Evolutionary conservation across 2,329 filamentous ascomycete genomes (phyloP).

Genomic region (Fusarium drepaniforme): DNA sequence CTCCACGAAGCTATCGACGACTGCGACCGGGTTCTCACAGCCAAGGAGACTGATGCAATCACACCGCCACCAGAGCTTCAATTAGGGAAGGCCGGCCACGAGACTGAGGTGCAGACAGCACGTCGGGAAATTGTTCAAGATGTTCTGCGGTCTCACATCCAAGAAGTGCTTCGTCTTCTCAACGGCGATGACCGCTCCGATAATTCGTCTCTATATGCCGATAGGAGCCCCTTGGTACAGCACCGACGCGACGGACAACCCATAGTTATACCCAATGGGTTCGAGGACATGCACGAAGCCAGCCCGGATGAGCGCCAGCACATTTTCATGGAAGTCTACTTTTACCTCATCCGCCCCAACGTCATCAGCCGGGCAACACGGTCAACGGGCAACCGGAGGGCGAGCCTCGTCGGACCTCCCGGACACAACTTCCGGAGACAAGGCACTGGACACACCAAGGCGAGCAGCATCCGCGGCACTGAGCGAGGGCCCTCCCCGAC

Average conservation of each 20-base stretch:
- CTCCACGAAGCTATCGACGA: constrained; percentile 57
- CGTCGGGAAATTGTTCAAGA: constrained; percentile 56
- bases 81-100: not conserved
- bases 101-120: constrained; percentile 37
- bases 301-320: constrained; percentile 62
- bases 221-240: constrained; percentile 29
- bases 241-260: constrained; percentile 14
- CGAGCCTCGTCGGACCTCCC: constrained; percentile 32
- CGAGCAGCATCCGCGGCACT: constrained; percentile 36
- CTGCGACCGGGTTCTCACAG: constrained; percentile 59
- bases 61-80: constrained; percentile 21
- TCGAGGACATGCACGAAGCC: constrained; percentile 61
- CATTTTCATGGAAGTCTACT: constrained; percentile 66
- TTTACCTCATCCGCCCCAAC: constrained; percentile 55
- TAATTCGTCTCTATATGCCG: constrained; percentile 35
- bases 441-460: constrained; percentile 38
- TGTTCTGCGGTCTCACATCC: constrained; percentile 63
- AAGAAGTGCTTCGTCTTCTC: constrained; percentile 60
- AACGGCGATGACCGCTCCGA: constrained; percentile 54
- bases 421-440: constrained; percentile 34
- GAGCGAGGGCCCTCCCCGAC: constrained; percentile 21
- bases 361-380: constrained; percentile 53
- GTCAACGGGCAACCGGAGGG: constrained; percentile 43
- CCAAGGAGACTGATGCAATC: constrained; percentile 36
- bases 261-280: constrained; percentile 42